Conservation (phyloP, 106 monocot species). For the Dactylorhiza incarnata region DNA sequence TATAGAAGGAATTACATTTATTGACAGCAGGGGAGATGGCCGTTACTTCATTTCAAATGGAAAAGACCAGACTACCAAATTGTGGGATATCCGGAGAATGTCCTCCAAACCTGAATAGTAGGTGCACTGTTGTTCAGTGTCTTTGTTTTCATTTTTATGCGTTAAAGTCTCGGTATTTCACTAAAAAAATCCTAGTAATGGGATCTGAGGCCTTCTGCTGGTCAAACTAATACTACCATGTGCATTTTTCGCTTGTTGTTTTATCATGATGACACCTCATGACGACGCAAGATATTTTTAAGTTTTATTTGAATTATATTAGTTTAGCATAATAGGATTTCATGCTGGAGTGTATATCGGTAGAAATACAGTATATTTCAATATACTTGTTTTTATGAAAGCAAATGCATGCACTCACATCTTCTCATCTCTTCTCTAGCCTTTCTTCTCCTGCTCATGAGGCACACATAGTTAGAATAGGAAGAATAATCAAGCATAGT, state of each 20-base stretch:
- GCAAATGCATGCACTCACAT: neutral
- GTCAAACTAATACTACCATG: neutral
- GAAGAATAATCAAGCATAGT: too few relatives aligned
- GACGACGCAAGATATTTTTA: neutral
- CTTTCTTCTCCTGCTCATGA: neutral
- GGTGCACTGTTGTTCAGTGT: constrained; percentile 6
- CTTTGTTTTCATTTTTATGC: neutral
- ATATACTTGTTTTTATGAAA: neutral
- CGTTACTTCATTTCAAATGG: constrained; percentile 89
- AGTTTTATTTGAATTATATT: neutral
- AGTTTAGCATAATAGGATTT: neutral
- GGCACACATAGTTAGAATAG: too few relatives aligned
- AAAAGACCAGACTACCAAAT: constrained; percentile 88
- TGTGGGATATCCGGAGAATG: constrained; percentile 93
- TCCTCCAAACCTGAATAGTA: constrained; percentile 46
- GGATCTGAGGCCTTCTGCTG: neutral
- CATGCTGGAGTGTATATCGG: neutral
- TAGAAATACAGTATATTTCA: neutral
- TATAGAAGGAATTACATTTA: constrained; percentile 86
- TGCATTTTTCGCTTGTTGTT: neutral
- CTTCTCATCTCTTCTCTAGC: neutral
- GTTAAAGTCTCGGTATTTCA: neutral
- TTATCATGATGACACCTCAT: neutral
- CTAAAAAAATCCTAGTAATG: neutral
- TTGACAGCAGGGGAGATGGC: constrained; percentile 89